These are phyloP conservation scores for Monoraphidium neglectum DNA, from an alignment of 139 green algal genomes.

Conservation along the genomic window DNA sequence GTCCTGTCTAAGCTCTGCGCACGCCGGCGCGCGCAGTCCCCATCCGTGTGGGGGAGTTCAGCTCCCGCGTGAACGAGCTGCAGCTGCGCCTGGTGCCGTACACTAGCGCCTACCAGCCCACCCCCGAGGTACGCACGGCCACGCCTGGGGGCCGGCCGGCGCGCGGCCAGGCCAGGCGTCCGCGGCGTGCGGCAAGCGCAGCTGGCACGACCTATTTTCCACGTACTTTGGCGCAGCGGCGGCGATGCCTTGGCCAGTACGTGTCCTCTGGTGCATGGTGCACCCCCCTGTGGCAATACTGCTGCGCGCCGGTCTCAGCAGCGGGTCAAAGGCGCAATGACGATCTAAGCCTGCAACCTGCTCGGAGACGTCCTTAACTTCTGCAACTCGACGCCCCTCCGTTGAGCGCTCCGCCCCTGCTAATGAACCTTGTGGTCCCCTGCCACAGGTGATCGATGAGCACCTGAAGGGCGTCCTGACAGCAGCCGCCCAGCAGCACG, in stretches of 20 bases:
- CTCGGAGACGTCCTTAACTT: neutral
- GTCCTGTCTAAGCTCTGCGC: too few relatives aligned
- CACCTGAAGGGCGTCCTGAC: slow-evolving; percentile 62
- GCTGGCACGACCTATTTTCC: neutral
- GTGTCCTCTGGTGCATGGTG: neutral
- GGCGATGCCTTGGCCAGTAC: neutral
- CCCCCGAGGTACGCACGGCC: slow-evolving; percentile 52
- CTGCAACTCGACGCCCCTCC: neutral
- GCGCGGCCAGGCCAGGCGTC: too few relatives aligned
- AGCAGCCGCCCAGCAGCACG: slow-evolving; percentile 27
- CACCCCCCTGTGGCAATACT: neutral
- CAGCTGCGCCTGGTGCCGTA: slow-evolving; percentile 67
- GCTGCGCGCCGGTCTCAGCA: neutral
- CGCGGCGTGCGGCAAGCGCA: too few relatives aligned
- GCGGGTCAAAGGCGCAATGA: neutral
- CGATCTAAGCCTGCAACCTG: neutral
- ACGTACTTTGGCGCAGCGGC: neutral
- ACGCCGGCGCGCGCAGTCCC: slow-evolving; percentile 48
- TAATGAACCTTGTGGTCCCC: neutral
- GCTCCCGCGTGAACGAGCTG: slow-evolving; percentile 75
- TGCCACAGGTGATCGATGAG: slow-evolving; percentile 58
- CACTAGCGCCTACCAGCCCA: slow-evolving; percentile 65
- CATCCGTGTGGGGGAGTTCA: slow-evolving; percentile 69
- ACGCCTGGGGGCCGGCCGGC: neutral
- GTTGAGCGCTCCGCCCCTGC: neutral